Evolutionary conservation across 805 yeast genomes (phyloP).

Genomic region (Teunomyces lycoperdinae): DNA sequence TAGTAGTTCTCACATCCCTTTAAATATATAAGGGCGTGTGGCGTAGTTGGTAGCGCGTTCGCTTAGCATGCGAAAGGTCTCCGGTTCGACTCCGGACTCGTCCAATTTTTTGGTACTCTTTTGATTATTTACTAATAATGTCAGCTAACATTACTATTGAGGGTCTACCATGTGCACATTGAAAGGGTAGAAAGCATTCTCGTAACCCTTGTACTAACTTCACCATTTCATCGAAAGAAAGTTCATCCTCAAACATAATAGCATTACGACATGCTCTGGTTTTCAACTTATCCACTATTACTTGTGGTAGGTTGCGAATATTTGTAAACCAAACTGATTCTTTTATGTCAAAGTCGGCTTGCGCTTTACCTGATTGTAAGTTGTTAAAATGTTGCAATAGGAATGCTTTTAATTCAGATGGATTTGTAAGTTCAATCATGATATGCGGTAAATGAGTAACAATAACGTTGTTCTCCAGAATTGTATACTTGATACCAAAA

Average conservation of each 20-base stretch:
- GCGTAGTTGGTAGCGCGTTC: conserved; percentile 84
- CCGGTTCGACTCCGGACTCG: conserved; percentile 77
- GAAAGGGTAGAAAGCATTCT: conserved; percentile 60
- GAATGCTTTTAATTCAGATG: conserved; percentile 29
- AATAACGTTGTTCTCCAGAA: conserved; percentile 8
- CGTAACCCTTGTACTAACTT: conserved; percentile 41
- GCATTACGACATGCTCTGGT: conserved; percentile 68
- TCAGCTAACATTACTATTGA: conserved; percentile 55
- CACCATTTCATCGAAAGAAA: conserved; percentile 44
- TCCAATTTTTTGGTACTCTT: conserved; percentile 38
- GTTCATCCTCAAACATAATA: conserved; percentile 64
- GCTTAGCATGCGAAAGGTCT: conserved; percentile 79
- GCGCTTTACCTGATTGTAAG: conserved; percentile 30
- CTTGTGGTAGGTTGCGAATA: conserved; percentile 43
- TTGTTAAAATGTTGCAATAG: conserved; percentile 47
- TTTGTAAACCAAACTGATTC: conserved; percentile 18
- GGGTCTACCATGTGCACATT: conserved; percentile 88
- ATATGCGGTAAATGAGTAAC: conserved; percentile 46
- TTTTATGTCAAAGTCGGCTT: conserved; percentile 2
- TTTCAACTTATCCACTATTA: conserved; percentile 49
- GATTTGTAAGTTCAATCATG: conserved; percentile 27
- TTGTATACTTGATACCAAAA: conserved; percentile 17
- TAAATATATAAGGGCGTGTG: conserved; percentile 49
- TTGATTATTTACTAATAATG: conserved; percentile 7
- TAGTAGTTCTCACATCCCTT: conserved; percentile 43